These are phyloP conservation scores for Wickerhamomyces queroliae DNA, from an alignment of 805 yeast species.

Conservation along the genomic window DNA sequence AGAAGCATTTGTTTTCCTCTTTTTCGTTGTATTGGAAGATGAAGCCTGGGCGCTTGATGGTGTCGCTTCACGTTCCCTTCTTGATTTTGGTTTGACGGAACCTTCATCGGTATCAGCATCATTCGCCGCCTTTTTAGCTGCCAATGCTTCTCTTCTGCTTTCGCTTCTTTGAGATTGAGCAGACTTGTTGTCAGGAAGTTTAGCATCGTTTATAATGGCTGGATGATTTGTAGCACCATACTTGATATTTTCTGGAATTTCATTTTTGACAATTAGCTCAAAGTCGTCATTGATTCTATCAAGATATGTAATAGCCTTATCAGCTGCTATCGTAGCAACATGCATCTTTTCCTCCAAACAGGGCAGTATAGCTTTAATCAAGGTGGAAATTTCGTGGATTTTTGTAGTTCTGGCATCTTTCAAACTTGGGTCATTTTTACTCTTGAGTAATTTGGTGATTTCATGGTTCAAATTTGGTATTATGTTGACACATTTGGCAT, in stretches of 20 bases:
- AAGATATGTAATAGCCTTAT: slow-evolving; percentile 61
- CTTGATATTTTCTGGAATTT: slow-evolving; percentile 75
- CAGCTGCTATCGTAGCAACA: slow-evolving; percentile 88
- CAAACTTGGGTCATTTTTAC: slow-evolving; percentile 18
- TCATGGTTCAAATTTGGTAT: slow-evolving; percentile 58
- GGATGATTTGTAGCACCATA: slow-evolving; percentile 84
- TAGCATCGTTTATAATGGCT: slow-evolving; percentile 67
- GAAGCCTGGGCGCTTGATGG: slow-evolving; percentile 18
- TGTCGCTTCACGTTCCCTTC: slow-evolving; percentile 18
- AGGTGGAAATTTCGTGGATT: slow-evolving; percentile 30
- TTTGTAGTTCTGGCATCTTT: slow-evolving; percentile 20
- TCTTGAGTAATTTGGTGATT: slow-evolving; percentile 42
- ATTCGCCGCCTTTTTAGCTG: slow-evolving; percentile 68
- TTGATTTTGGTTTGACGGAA: slow-evolving; percentile 12
- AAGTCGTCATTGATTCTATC: slow-evolving; percentile 76
- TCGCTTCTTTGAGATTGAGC: slow-evolving; percentile 78
- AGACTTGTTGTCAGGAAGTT: slow-evolving; percentile 45
- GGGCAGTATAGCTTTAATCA: slow-evolving; percentile 71
- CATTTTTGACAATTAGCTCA: slow-evolving; percentile 66
- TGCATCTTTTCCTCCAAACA: slow-evolving; percentile 96
- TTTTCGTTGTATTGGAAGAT: slow-evolving; percentile 17
- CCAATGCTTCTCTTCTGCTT: slow-evolving; percentile 85
- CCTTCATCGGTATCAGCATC: slow-evolving; percentile 21
- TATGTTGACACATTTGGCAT: slow-evolving; percentile 81
- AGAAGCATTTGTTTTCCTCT: slow-evolving; percentile 17